These are phyloP conservation scores for Erythrophleum fordii DNA, from an alignment of 306 rosid genomes.

Conservation along the genomic window DNA sequence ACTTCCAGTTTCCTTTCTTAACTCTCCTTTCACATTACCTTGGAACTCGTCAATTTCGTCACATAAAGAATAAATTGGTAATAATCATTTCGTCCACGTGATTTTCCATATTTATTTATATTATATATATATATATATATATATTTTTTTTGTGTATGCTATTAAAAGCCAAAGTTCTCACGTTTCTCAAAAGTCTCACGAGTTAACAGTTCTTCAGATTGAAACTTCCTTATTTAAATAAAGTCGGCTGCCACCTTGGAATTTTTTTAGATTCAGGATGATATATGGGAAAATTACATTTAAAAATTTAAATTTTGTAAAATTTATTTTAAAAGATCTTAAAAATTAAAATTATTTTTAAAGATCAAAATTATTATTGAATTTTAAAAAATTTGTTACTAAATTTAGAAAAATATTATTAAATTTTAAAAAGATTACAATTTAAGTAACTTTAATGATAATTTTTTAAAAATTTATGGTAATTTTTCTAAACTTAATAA, in stretches of 20 bases:
- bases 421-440: no score
- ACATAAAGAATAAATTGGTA: neutral
- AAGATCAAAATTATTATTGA: no score
- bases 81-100: neutral
- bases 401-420: no score
- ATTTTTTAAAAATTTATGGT: no score
- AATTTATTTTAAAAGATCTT: no score
- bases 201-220: neutral
- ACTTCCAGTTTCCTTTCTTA: neutral
- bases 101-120: neutral
- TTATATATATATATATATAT: neutral
- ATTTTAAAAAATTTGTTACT: no score
- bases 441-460: no score
- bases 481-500: no score
- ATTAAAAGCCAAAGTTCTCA: neutral
- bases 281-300: no score
- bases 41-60: conserved; percentile 6
- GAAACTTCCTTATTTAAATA: neutral
- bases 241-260: neutral
- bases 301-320: no score
- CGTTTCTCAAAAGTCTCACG: conserved; percentile 2
- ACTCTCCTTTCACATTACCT: neutral
- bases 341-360: no score
- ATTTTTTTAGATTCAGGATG: neutral
- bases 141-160: neutral